Conservation (phyloP, 1,284 basidiomycete genomes). For the Phylloboletellus chloephorus region DNA sequence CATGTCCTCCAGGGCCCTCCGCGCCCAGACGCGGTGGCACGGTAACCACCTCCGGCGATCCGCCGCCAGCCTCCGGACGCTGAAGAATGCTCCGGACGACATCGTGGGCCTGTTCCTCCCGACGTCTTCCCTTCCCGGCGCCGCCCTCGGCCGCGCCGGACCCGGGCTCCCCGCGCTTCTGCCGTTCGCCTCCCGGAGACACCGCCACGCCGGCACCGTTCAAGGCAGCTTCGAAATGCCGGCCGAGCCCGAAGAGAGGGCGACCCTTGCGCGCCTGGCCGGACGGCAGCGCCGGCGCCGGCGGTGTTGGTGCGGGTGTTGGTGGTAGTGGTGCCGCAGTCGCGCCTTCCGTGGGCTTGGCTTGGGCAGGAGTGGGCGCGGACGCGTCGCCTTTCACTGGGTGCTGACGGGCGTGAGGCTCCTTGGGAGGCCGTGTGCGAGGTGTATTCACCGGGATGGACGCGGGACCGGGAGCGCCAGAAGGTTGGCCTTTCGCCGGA, state of each 20-base stretch:
- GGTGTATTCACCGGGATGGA: conserved; percentile 2
- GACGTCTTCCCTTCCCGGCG: conserved; percentile 25
- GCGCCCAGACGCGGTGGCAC: conserved; percentile 14
- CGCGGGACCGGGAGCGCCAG: conserved; percentile 9
- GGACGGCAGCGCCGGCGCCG: too few relatives aligned
- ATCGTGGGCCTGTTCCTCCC: conserved; percentile 10
- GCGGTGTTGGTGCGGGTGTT: too few relatives aligned
- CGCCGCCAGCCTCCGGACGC: conserved; percentile 28
- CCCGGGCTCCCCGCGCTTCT: conserved; percentile 22
- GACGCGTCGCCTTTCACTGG: conserved; percentile 9
- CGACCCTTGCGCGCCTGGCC: conserved; percentile 39
- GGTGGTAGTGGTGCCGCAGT: too few relatives aligned
- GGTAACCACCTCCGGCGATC: conserved; percentile 5
- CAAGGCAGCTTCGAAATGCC: conserved; percentile 62
- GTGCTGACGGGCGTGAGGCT: conserved; percentile 14
- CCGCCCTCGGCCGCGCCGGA: conserved; percentile 1
- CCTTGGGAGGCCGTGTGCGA: conserved; percentile 16
- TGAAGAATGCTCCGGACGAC: conserved; percentile 34
- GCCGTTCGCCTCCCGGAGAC: conserved; percentile 29
- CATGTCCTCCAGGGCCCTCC: conserved; percentile 5
- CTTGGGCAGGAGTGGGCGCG: background rate
- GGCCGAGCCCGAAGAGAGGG: conserved; percentile 52
- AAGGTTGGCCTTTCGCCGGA: conserved; percentile 12
- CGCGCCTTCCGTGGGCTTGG: conserved; percentile 8
- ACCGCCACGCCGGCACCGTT: conserved; percentile 46